Base-by-base conservation (phyloP, 768 basidiomycete species). In the Lactarius deliciosus region DNA sequence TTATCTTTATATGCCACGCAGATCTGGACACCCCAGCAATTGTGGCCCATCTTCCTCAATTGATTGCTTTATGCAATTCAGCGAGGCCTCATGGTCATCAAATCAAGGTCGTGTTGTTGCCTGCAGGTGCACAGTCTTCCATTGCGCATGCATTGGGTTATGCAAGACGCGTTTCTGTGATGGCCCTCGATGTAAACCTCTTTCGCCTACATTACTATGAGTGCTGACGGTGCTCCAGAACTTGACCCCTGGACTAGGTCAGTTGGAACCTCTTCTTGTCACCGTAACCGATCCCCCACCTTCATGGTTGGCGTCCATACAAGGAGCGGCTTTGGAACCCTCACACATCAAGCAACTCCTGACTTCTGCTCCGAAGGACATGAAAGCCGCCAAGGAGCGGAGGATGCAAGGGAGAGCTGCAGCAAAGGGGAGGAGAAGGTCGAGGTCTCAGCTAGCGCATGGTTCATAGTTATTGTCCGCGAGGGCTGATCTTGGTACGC, bases 281-380 rank as follows among this genome's bases (percentile, higher is more conserved):
- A 75, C 80, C 36, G 75, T 91, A n/a, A 83, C 85, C 13, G 75
- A 80, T 22, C 73, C 90, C 16, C 77, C 81, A 18, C 91, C 91
- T 0, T 79, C 86, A 7, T 96, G 93, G 93, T 78, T 85, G 16
- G 74, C 84, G 53, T 75, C 80, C 4, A 71, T 76, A 38, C 34
- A 65, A 63, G 45, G 72, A 66, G 18, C 64, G 65, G 22, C 75
- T 20, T 78, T 88, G 30, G 76, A 90, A 50, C 86, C 89, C 2
- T 92, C 92, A 0, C 89, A 92, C 72, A 81, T 94, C 70, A 96
- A 94, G 73, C 91, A 93, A 69, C 74, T 94, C 25, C 82, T 83
- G 20, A 95, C 94, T 2, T 85, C 87, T 34, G 85, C 87, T 4
- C 93, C 93, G 1, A 87, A 84, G 71, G 90, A 94, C 72, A 90